These are phyloP conservation scores for Leishmania major DNA, from an alignment of 208 protist genomes.

Conservation along the genomic window DNA sequence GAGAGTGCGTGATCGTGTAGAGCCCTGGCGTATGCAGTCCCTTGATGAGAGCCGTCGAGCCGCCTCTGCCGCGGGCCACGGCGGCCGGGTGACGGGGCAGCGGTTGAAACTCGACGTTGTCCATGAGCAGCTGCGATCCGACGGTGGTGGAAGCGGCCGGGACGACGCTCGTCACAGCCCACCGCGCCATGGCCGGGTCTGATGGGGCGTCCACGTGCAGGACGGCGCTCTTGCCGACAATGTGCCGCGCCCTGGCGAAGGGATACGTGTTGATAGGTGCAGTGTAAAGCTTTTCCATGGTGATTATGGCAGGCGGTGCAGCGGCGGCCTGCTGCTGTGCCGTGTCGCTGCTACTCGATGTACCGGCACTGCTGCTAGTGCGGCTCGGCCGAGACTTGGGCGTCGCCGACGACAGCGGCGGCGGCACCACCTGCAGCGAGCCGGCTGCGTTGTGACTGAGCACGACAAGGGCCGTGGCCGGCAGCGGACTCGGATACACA, in stretches of 20 bases:
- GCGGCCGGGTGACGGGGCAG: slow-evolving; percentile 48
- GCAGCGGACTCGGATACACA: slow-evolving; percentile 57
- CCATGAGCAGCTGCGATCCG: slow-evolving; percentile 48
- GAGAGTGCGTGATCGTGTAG: slow-evolving; percentile 68
- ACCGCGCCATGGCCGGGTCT: slow-evolving; percentile 26
- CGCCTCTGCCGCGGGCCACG: slow-evolving; percentile 43
- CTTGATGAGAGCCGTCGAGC: slow-evolving; percentile 56
- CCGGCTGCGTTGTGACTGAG: slow-evolving; percentile 64
- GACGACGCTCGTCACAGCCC: slow-evolving; percentile 46
- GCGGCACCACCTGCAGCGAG: slow-evolving; percentile 24
- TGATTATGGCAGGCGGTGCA: neutral
- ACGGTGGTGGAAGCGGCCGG: slow-evolving; percentile 30
- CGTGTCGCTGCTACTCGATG: neutral
- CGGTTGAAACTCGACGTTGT: slow-evolving; percentile 48
- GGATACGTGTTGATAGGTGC: slow-evolving; percentile 17
- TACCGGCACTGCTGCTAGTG: neutral
- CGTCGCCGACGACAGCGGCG: neutral
- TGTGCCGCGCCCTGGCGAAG: slow-evolving; percentile 32
- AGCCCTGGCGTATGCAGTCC: slow-evolving; percentile 68
- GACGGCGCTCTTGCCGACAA: slow-evolving; percentile 65
- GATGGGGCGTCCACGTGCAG: slow-evolving; percentile 68
- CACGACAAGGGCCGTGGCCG: slow-evolving; percentile 41
- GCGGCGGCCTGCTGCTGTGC: neutral
- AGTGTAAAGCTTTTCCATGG: slow-evolving; percentile 25
- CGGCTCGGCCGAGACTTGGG: neutral